Evolutionary conservation across 2,329 filamentous ascomycete species (phyloP).

Genomic region (Tolypocladium ovalisporum): DNA sequence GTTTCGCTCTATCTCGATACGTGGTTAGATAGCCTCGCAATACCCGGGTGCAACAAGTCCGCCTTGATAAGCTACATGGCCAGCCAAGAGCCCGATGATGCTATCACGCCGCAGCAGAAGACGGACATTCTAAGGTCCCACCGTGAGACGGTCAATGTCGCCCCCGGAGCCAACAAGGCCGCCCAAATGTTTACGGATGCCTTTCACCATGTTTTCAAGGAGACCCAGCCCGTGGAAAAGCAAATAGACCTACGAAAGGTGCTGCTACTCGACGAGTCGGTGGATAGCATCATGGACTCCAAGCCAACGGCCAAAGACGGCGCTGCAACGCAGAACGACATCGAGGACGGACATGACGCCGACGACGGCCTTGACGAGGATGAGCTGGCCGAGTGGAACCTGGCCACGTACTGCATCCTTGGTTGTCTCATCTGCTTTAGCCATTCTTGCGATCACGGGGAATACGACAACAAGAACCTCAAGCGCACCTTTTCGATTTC

Average conservation of each 20-base stretch:
- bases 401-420: slow-evolving; percentile 44
- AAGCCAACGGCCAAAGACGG: slow-evolving; percentile 41
- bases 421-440: slow-evolving; percentile 49
- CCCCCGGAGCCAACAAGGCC: slow-evolving; percentile 29
- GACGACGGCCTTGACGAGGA: slow-evolving; percentile 23
- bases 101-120: slow-evolving; percentile 44
- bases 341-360: slow-evolving; percentile 21
- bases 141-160: slow-evolving; percentile 24
- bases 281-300: slow-evolving; percentile 41
- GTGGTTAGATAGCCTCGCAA: slow-evolving; percentile 39
- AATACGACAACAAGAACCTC: slow-evolving; percentile 42
- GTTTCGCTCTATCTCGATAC: slow-evolving; percentile 41
- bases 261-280: slow-evolving; percentile 39
- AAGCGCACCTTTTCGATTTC: slow-evolving; percentile 42
- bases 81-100: slow-evolving; percentile 32
- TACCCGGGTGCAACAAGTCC: slow-evolving; percentile 40
- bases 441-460: slow-evolving; percentile 51
- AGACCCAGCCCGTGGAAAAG: slow-evolving; percentile 18
- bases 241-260: slow-evolving; percentile 40
- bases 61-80: slow-evolving; percentile 44
- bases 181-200: slow-evolving; percentile 43
- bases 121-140: slow-evolving; percentile 38
- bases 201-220: slow-evolving; percentile 44
- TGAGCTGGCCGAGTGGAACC: slow-evolving; percentile 31
- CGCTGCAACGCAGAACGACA: slow-evolving; percentile 19